Base-by-base conservation (phyloP, 768 basidiomycete species). In the Russula lepida region DNA sequence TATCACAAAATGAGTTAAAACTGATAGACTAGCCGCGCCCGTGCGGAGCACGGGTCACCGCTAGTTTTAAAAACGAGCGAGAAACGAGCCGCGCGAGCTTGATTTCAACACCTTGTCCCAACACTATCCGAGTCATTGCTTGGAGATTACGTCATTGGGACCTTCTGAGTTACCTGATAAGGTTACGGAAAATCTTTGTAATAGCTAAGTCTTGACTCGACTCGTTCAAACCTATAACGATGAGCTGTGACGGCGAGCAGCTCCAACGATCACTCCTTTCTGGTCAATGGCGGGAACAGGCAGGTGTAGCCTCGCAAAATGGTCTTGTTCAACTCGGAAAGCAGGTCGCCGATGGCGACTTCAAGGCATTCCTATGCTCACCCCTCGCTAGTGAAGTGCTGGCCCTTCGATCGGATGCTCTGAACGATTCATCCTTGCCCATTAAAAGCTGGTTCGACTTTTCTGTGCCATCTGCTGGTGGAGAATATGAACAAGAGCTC, bases 231-330 rank as follows among this genome's bases (percentile, higher is more conserved):
- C 12, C 5, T 15, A 35, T 15, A 15, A 56, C 54, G 55, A 66
- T 66, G 65, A 53, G 44, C 39, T 17, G 32, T 47, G 55, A 64
- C 41, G 33, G 37, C 35, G 64, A 65, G 7, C 50, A 69, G 48
- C 69, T 86, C 59, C 82, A 89, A 71, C 82, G 76, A 65, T 77
- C 79, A 39, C 74, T 89, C 21, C 71, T 89, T n/a, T 71, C 70
- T 44, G 85, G 84, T 1, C 69, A 67, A 44, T 81, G 79, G 79
- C 39, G 64, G 21, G 65, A 67, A 32, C 30, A 67, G 7, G 53
- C 64, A 51, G 58, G 46, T 17, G 50, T 52, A 4, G 68, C 69
- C 68, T 79, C 78, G 74, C 71, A 77, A 49, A 50, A 62, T 2
- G 50, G 35, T 12, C 64, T 74, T 54, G 56, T 70, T 12, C 71